phyloP scores from a whole-genome alignment of 129 eudicot genomes.

The Tanacetum coccineum region DNA sequence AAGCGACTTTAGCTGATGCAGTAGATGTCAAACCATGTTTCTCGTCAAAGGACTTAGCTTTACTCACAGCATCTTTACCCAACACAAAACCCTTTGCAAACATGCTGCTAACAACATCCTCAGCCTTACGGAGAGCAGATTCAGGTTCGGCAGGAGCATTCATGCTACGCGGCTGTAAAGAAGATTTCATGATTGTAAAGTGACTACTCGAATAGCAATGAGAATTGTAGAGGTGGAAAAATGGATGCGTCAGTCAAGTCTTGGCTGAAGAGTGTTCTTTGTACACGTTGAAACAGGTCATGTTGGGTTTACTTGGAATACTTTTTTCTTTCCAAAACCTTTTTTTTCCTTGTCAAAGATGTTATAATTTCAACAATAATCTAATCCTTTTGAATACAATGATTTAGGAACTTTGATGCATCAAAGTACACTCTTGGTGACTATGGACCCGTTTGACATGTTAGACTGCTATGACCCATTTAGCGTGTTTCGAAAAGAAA shows the following conservation, averaged over 20 bases:
- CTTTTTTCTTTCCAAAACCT: background rate
- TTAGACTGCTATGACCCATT: too few species aligned
- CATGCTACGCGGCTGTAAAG: constrained; percentile 36
- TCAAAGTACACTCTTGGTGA: too few species aligned
- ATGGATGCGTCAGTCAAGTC: background rate
- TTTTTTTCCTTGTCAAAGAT: too few species aligned
- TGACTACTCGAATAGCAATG: background rate
- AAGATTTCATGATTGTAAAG: background rate
- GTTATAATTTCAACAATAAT: too few species aligned
- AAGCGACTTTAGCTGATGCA: constrained; percentile 66
- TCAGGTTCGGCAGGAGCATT: constrained; percentile 36
- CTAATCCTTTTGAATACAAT: too few species aligned
- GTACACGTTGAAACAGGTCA: background rate
- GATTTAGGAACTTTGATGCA: too few species aligned
- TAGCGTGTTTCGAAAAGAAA: too few species aligned
- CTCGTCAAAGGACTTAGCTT: constrained; percentile 69
- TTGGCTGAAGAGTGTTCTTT: too few species aligned
- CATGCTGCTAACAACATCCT: constrained; percentile 71
- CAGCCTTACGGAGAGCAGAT: constrained; percentile 77
- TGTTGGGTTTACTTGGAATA: background rate
- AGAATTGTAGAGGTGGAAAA: background rate
- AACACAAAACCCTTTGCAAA: constrained; percentile 71
- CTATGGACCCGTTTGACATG: too few species aligned
- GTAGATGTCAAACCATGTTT: constrained; percentile 62
- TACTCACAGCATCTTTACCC: constrained; percentile 67